Evolutionary conservation across 225 moss, liverwort and hornwort genomes (phyloP).

Genomic region (Bryoerythrophyllum caledonicum): DNA sequence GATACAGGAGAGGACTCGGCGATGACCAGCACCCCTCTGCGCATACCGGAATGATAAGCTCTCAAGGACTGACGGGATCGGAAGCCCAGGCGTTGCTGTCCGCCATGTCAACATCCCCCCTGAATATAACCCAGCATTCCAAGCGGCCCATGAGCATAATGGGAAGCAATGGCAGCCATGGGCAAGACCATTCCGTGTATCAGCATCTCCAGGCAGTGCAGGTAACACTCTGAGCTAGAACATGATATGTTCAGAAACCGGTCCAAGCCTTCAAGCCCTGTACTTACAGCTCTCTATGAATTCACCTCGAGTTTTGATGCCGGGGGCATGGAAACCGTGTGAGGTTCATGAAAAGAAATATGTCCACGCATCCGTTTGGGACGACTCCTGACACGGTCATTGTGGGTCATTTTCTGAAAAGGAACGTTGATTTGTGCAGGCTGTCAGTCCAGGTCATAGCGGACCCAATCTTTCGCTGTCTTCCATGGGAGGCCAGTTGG

Average conservation of each 20-base stretch:
- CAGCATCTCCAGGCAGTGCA: constrained; percentile 60
- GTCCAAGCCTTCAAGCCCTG: neutral
- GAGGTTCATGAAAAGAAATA: neutral
- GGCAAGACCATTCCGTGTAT: constrained; percentile 63
- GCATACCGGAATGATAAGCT: constrained; percentile 63
- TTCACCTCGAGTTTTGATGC: neutral
- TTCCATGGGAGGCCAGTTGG: constrained; percentile 60
- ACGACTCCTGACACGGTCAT: neutral
- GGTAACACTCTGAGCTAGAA: constrained; percentile 16
- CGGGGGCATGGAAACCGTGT: neutral
- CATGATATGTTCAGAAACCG: neutral
- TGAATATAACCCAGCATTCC: constrained; percentile 47
- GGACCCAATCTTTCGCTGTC: constrained; percentile 87
- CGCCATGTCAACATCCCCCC: constrained; percentile 63
- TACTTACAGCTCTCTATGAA: neutral
- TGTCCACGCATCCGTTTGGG: neutral
- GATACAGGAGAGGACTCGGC: constrained; percentile 53
- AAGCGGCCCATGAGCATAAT: constrained; percentile 70
- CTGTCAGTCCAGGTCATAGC: constrained; percentile 55
- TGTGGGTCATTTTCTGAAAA: neutral
- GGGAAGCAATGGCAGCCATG: constrained; percentile 41
- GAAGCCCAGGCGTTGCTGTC: constrained; percentile 70
- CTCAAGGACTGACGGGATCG: constrained; percentile 58
- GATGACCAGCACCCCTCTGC: constrained; percentile 51
- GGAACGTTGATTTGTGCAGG: constrained; percentile 45